Conservation (phyloP, 2,329 filamentous ascomycete species). For the Aspergillus melleus region DNA sequence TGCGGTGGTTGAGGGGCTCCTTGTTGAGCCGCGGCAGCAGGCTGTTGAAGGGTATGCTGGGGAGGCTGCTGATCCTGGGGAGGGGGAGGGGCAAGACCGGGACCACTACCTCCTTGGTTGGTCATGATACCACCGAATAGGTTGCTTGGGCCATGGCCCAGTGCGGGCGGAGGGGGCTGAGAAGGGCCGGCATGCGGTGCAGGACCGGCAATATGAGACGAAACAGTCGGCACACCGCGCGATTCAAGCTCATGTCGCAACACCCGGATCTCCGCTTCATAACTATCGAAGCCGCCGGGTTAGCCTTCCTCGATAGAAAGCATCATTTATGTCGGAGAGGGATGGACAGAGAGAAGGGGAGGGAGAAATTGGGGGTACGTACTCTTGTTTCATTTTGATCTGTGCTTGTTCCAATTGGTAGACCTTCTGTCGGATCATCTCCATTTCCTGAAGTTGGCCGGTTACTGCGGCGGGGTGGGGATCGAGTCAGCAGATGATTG, state of each 20-base stretch:
- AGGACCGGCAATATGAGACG: slow-evolving; percentile 70
- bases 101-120: slow-evolving; percentile 79
- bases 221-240: slow-evolving; percentile 62
- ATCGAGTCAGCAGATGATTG: slow-evolving; percentile 8
- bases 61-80: slow-evolving; percentile 64
- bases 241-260: slow-evolving; percentile 85
- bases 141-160: slow-evolving; percentile 84
- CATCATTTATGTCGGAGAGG: not conserved
- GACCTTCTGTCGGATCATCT: slow-evolving; percentile 89
- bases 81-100: slow-evolving; percentile 76
- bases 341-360: not conserved
- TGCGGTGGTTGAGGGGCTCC: slow-evolving; percentile 70
- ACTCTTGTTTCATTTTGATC: slow-evolving; percentile 88
- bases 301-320: slow-evolving; percentile 9
- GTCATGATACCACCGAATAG: slow-evolving; percentile 96
- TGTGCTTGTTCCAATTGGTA: slow-evolving; percentile 91
- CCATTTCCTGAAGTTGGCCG: slow-evolving; percentile 90
- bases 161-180: slow-evolving; percentile 79
- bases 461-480: slow-evolving; percentile 60
- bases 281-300: slow-evolving; percentile 55
- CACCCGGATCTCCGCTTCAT: slow-evolving; percentile 85
- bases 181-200: slow-evolving; percentile 77
- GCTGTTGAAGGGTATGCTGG: slow-evolving; percentile 60
- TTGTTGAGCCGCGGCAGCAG: slow-evolving; percentile 56
- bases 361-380: slow-evolving; percentile 38